Percentiles rank a stretch among this genome's conserved stretches.
These are phyloP conservation scores for Pueraria montana DNA, from an alignment of 306 rosid species.

Conservation along the genomic window DNA sequence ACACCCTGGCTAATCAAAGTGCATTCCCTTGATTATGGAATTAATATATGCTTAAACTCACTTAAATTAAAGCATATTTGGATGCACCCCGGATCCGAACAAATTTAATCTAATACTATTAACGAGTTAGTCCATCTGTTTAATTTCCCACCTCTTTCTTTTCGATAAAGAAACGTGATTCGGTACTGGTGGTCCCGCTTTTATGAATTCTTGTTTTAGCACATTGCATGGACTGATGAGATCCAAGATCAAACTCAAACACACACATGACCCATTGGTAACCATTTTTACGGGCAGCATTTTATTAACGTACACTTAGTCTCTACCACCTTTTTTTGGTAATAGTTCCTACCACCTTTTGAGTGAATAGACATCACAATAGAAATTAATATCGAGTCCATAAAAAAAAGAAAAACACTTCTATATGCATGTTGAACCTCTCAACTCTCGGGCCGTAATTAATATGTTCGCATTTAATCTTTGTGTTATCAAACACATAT, in stretches of 20 bases:
- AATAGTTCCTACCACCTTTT: constrained; percentile 29
- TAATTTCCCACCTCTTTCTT: background rate
- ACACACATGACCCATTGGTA: constrained; percentile 35
- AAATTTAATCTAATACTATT: constrained; percentile 36
- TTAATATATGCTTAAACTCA: background rate
- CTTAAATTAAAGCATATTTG: constrained; percentile 29
- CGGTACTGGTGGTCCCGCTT: constrained; percentile 41
- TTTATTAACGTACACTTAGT: constrained; percentile 17
- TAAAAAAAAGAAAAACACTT: background rate
- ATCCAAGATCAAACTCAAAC: constrained; percentile 24
- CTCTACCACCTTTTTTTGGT: constrained; percentile 35
- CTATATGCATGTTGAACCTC: background rate
- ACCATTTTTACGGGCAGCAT: constrained; percentile 37
- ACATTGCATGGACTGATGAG: background rate
- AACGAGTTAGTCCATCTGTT: background rate
- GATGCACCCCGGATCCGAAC: constrained; percentile 38
- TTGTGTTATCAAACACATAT: background rate
- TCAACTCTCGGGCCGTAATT: background rate
- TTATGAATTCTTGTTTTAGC: constrained; percentile 3
- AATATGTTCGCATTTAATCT: background rate
- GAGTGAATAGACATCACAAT: constrained; percentile 19
- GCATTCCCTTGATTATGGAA: constrained; percentile 48
- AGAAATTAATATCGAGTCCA: constrained; percentile 5
- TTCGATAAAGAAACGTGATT: constrained; percentile 26
- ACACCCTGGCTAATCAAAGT: constrained; percentile 57